phyloP scores from a whole-genome alignment of 179 eudicot species.

The Spinacia oleracea region DNA sequence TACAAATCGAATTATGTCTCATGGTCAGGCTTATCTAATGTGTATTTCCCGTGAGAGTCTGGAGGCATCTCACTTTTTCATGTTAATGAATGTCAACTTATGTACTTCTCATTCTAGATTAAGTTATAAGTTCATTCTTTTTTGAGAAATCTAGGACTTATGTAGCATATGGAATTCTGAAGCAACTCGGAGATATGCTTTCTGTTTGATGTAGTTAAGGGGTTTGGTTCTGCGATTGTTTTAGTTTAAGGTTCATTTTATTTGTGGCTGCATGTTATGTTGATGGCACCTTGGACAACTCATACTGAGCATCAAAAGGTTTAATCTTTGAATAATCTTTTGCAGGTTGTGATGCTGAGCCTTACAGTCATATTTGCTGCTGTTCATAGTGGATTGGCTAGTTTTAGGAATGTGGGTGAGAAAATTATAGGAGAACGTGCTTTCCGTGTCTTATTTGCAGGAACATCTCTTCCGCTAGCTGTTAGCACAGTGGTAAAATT shows the following conservation, averaged over 20 bases:
- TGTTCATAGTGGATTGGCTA: conserved; percentile 96
- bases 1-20: background rate
- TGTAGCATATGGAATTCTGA: background rate
- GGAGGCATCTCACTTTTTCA: background rate
- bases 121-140: background rate
- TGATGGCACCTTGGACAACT: background rate
- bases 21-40: background rate
- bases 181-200: background rate
- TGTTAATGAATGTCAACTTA: background rate
- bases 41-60: background rate
- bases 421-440: conserved; percentile 92
- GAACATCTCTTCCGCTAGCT: conserved; percentile 87
- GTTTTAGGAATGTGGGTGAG: conserved; percentile 80
- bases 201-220: background rate
- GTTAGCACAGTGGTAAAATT: conserved; percentile 85
- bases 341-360: conserved; percentile 81
- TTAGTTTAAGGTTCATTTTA: background rate
- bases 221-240: background rate
- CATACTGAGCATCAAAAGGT: background rate
- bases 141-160: background rate
- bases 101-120: background rate
- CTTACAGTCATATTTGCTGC: conserved; percentile 77
- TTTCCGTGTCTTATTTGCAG: conserved; percentile 91
- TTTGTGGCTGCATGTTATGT: background rate
- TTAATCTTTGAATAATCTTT: conserved; percentile 15